Conservation (phyloP, 345 rosid species). For the Heritiera fomes region DNA sequence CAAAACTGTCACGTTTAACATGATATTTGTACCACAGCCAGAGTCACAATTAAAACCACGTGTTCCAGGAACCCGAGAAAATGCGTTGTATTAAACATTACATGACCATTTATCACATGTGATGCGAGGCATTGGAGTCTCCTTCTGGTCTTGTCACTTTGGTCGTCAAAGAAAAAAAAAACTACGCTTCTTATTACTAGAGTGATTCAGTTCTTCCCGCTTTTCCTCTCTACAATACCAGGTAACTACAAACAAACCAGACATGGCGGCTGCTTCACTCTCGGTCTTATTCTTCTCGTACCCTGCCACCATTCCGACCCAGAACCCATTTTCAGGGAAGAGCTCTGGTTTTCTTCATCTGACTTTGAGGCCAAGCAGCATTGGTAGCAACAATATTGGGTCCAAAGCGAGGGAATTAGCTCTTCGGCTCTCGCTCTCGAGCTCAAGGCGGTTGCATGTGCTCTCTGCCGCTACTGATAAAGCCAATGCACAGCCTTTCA, state of each 20-base stretch:
- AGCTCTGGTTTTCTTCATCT: conserved; percentile 17
- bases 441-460: conserved; percentile 9
- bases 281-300: not conserved
- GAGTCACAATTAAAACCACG: too few species aligned
- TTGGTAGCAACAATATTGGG: not conserved
- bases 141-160: too few species aligned
- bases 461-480: conserved; percentile 27
- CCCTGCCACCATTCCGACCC: not conserved
- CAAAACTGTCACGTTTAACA: too few species aligned
- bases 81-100: too few species aligned
- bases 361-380: not conserved
- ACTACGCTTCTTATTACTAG: too few species aligned
- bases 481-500: conserved; percentile 25
- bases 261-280: conserved; percentile 28
- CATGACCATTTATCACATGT: too few species aligned
- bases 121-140: too few species aligned
- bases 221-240: too few species aligned
- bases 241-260: not conserved
- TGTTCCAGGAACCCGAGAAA: too few species aligned
- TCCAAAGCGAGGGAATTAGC: not conserved
- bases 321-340: conserved; percentile 11
- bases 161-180: too few species aligned
- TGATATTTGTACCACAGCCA: too few species aligned
- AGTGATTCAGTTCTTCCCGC: too few species aligned
- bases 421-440: conserved; percentile 14